Percentiles rank a stretch among this genome's conserved stretches.
Conservation (phyloP, 495 filamentous ascomycete genomes). For the Tirmania nivea region DNA sequence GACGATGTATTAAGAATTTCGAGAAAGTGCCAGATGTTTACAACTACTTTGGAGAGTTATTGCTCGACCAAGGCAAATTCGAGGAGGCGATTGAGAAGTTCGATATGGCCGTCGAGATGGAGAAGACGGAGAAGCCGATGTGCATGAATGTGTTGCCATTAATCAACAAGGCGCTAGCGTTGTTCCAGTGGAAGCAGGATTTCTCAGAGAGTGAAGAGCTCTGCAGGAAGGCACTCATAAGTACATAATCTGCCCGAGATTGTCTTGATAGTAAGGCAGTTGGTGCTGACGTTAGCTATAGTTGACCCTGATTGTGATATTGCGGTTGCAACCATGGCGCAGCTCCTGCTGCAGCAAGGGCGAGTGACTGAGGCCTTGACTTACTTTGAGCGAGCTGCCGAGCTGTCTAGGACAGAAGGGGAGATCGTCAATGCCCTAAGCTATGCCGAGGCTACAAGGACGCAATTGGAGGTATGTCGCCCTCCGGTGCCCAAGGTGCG, state of each 20-base stretch:
- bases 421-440: slow-evolving; percentile 92
- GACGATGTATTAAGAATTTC: slow-evolving; percentile 95
- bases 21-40: slow-evolving; percentile 91
- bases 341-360: slow-evolving; percentile 92
- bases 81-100: slow-evolving; percentile 95
- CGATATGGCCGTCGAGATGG: slow-evolving; percentile 91
- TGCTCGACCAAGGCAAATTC: slow-evolving; percentile 90
- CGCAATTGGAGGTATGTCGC: slow-evolving; percentile 49
- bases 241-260: slow-evolving; percentile 36
- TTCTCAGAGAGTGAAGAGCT: slow-evolving; percentile 86
- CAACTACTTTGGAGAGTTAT: slow-evolving; percentile 98
- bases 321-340: slow-evolving; percentile 96
- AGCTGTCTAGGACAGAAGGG: slow-evolving; percentile 83
- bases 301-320: slow-evolving; percentile 98
- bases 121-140: slow-evolving; percentile 76
- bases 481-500: slow-evolving; percentile 1
- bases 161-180: slow-evolving; percentile 91
- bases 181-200: slow-evolving; percentile 97
- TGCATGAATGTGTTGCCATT: slow-evolving; percentile 93
- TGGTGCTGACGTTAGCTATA: slow-evolving; percentile 23
- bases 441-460: slow-evolving; percentile 91
- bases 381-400: slow-evolving; percentile 91
- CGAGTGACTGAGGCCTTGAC: slow-evolving; percentile 87
- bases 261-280: not conserved
- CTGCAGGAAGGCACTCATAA: slow-evolving; percentile 91